These are phyloP conservation scores for Clitoria ternatea DNA, from an alignment of 306 rosid species.

Conservation along the genomic window DNA sequence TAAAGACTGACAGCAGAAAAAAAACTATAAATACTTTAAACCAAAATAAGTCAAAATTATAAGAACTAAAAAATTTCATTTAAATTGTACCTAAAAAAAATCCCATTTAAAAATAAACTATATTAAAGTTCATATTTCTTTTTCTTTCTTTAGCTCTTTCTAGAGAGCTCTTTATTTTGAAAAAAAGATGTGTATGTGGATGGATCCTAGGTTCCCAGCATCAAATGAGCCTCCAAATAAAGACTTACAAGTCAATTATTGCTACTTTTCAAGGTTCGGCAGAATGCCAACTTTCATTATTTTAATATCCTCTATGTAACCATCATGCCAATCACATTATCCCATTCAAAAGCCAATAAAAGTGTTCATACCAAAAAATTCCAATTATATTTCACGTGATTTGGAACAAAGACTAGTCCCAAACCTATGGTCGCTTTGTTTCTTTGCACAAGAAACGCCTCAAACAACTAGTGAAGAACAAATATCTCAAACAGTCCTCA, in stretches of 20 bases:
- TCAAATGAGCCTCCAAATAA: slow-evolving; percentile 12
- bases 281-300: slow-evolving; percentile 21
- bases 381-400: slow-evolving; percentile 18
- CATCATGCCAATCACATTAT: slow-evolving; percentile 1
- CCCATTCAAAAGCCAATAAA: background rate
- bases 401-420: slow-evolving; percentile 30
- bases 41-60: background rate
- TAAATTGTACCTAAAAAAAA: background rate
- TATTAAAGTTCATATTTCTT: background rate
- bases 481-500: slow-evolving; percentile 8
- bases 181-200: background rate
- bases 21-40: background rate
- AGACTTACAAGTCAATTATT: slow-evolving; percentile 29
- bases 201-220: slow-evolving; percentile 33
- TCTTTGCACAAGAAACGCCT: slow-evolving; percentile 20
- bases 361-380: slow-evolving; percentile 3
- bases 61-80: background rate
- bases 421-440: slow-evolving; percentile 14
- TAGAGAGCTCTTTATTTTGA: slow-evolving; percentile 15
- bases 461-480: background rate
- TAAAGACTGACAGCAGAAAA: background rate
- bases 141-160: background rate
- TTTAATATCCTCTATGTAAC: background rate
- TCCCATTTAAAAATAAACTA: background rate
- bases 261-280: slow-evolving; percentile 34